Conservation (phyloP, 2,329 filamentous ascomycete genomes). For the Zymoseptoria ardabiliae region DNA sequence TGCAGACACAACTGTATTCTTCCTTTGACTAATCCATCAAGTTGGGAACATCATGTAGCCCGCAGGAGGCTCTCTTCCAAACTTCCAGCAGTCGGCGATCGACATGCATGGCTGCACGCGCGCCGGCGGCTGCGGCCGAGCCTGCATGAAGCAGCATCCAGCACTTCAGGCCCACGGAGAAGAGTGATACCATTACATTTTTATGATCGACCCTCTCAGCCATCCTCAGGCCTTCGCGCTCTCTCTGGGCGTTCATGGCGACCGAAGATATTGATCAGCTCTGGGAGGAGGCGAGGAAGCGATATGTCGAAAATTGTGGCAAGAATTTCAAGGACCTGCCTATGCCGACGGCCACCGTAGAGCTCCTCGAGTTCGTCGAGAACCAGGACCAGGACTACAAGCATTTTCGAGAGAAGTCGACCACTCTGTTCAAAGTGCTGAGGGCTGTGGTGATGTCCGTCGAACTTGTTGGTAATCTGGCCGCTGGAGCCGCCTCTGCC, state of each 20-base stretch:
- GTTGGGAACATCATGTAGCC: too few relatives aligned
- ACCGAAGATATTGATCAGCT: background rate
- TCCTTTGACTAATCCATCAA: too few relatives aligned
- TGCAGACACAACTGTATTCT: too few relatives aligned
- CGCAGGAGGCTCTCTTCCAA: too few relatives aligned
- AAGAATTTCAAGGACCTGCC: slow-evolving; percentile 6
- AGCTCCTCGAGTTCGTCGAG: slow-evolving; percentile 5
- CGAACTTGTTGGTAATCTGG: slow-evolving; percentile 35
- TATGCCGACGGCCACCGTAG: slow-evolving; percentile 2
- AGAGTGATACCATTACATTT: background rate
- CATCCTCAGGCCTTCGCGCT: background rate
- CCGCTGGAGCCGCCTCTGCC: slow-evolving; percentile 32
- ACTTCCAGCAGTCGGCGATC: too few relatives aligned
- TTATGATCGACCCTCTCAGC: background rate
- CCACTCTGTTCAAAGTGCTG: slow-evolving; percentile 3
- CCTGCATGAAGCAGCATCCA: background rate
- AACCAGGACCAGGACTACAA: slow-evolving; percentile 2
- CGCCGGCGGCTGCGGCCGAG: background rate
- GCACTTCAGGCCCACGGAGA: background rate
- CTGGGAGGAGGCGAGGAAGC: slow-evolving; percentile 5
- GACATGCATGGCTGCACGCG: background rate
- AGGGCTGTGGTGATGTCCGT: slow-evolving; percentile 26
- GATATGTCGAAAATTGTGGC: slow-evolving; percentile 2
- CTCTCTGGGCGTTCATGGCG: background rate
- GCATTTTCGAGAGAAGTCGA: slow-evolving; percentile 5